Conservation (phyloP, 768 basidiomycete genomes). For the Boletus fagicola region DNA sequence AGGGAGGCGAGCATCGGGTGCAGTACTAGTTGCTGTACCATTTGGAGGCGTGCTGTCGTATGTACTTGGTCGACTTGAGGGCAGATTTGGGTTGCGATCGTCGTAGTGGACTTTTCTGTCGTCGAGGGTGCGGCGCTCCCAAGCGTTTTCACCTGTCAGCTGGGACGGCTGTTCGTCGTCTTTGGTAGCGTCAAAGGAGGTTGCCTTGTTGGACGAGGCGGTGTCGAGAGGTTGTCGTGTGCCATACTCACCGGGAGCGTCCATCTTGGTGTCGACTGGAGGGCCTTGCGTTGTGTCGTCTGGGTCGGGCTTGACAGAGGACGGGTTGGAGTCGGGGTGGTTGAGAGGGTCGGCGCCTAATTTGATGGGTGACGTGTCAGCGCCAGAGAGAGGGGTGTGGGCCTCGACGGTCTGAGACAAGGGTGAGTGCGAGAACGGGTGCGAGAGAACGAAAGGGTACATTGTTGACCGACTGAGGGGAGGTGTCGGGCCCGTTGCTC, state of each 20-base stretch:
- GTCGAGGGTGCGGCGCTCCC: slow-evolving; percentile 32
- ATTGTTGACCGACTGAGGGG: slow-evolving; percentile 30
- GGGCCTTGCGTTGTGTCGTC: slow-evolving; percentile 10
- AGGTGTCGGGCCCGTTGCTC: slow-evolving; percentile 6
- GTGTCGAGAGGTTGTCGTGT: slow-evolving; percentile 23
- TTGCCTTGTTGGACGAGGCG: slow-evolving; percentile 23
- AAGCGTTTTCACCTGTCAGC: slow-evolving; percentile 23
- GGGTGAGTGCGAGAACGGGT: slow-evolving; percentile 5
- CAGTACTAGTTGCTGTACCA: slow-evolving; percentile 1
- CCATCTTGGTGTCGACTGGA: slow-evolving; percentile 9
- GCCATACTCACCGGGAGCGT: slow-evolving; percentile 31
- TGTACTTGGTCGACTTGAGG: slow-evolving; percentile 7
- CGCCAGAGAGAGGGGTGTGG: slow-evolving; percentile 26
- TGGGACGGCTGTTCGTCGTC: slow-evolving; percentile 28
- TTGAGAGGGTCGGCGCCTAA: slow-evolving; percentile 20
- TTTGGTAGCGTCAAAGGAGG: slow-evolving; percentile 26
- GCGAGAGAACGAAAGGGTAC: slow-evolving; percentile 28
- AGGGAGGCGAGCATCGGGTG: slow-evolving; percentile 15
- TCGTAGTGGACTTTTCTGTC: slow-evolving; percentile 32
- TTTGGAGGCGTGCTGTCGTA: slow-evolving; percentile 14
- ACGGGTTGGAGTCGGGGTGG: slow-evolving; percentile 11
- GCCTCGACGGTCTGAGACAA: slow-evolving; percentile 25
- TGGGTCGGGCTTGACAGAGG: slow-evolving; percentile 12
- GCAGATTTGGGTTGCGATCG: slow-evolving; percentile 22
- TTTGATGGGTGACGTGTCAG: slow-evolving; percentile 24